Percentiles rank a stretch among this genome's conserved stretches.
Conservation (phyloP, 495 filamentous ascomycete species). For the Cercophora newfieldiana region DNA sequence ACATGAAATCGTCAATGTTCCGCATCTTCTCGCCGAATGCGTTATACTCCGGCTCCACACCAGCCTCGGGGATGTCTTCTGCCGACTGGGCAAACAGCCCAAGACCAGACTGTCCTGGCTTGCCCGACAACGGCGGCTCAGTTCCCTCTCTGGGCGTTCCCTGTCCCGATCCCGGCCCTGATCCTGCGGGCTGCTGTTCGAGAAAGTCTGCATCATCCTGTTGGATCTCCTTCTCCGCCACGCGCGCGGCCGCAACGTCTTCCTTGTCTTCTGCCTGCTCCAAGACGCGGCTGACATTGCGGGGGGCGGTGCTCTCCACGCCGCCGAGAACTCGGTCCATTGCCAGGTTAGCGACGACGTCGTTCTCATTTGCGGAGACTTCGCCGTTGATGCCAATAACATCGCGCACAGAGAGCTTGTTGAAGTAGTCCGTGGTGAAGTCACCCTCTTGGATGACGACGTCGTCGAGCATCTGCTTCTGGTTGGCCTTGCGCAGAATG, state of each 20-base stretch:
- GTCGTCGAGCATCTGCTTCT: conserved; percentile 97
- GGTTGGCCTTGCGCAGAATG: conserved; percentile 92
- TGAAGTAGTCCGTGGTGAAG: conserved; percentile 98
- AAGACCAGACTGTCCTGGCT: conserved; percentile 39
- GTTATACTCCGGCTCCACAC: conserved; percentile 56
- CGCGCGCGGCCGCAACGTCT: conserved; percentile 82
- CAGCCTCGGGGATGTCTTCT: conserved; percentile 35
- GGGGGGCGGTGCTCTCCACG: conserved; percentile 46
- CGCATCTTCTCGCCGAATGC: conserved; percentile 56
- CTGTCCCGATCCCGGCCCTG: conserved; percentile 39
- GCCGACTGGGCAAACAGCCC: conserved; percentile 43
- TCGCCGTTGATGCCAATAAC: conserved; percentile 63
- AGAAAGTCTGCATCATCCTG: conserved; percentile 89
- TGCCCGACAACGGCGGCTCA: conserved; percentile 20
- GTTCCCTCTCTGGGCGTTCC: conserved; percentile 52
- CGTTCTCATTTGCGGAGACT: conserved; percentile 57
- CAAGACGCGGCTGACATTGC: conserved; percentile 61
- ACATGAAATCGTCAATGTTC: conserved; percentile 82
- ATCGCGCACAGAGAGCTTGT: conserved; percentile 71
- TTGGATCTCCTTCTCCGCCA: conserved; percentile 85
- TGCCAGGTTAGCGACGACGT: conserved; percentile 68
- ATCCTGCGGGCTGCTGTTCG: conserved; percentile 61
- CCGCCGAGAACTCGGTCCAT: conserved; percentile 84
- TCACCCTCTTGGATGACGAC: conserved; percentile 98
- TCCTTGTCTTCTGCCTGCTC: conserved; percentile 91